These are phyloP conservation scores for Lachnellula subtilissima DNA, from an alignment of 2,329 filamentous ascomycete genomes.

Conservation along the genomic window DNA sequence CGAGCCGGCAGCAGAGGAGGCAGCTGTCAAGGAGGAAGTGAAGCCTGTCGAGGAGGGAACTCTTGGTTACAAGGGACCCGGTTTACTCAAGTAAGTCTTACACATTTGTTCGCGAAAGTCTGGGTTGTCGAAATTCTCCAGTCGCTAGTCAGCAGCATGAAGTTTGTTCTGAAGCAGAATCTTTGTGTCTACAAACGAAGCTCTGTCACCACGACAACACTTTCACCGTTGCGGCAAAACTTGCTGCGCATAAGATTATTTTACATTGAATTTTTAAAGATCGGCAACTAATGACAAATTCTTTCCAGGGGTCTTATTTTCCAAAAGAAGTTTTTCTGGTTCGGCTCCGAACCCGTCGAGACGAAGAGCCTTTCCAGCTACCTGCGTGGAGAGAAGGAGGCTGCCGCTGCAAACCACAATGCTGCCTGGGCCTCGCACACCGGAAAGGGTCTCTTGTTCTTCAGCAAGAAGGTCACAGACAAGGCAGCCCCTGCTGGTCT, in stretches of 20 bases:
- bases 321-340: slow-evolving; percentile 92
- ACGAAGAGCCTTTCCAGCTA: slow-evolving; percentile 70
- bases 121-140: neutral
- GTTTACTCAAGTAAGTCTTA: slow-evolving; percentile 73
- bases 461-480: slow-evolving; percentile 69
- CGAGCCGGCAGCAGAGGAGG: slow-evolving; percentile 33
- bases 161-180: neutral
- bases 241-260: neutral
- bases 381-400: slow-evolving; percentile 78
- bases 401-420: slow-evolving; percentile 69
- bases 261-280: neutral
- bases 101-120: neutral
- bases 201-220: neutral
- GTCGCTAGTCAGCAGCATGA: neutral
- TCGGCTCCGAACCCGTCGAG: slow-evolving; percentile 68
- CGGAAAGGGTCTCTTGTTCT: slow-evolving; percentile 91
- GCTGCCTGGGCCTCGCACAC: slow-evolving; percentile 89
- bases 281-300: slow-evolving; percentile 4
- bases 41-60: slow-evolving; percentile 63
- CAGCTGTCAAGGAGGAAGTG: slow-evolving; percentile 43
- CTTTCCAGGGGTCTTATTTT: slow-evolving; percentile 69
- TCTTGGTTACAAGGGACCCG: slow-evolving; percentile 81
- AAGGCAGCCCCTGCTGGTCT: slow-evolving; percentile 77
- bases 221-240: neutral
- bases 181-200: neutral